Conservation (phyloP, 495 filamentous ascomycete species). For the Podospora pseudopauciseta region DNA sequence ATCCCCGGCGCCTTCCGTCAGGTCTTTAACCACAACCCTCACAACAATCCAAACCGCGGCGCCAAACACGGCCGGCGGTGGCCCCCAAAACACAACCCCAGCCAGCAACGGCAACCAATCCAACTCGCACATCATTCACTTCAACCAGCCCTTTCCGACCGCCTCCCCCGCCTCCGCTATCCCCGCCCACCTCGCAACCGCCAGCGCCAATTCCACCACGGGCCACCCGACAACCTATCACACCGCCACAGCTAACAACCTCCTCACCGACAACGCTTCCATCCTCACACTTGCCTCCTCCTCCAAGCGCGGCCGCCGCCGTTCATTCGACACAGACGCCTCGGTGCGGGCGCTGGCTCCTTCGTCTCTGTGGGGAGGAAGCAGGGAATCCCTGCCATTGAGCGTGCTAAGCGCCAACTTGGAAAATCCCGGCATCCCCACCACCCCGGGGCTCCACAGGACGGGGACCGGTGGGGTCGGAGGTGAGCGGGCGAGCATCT, state of each 20-base stretch:
- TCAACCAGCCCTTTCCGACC: slow-evolving; percentile 86
- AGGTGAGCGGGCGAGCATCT: slow-evolving; percentile 80
- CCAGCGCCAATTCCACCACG: slow-evolving; percentile 28
- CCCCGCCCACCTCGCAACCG: slow-evolving; percentile 68
- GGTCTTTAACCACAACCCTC: slow-evolving; percentile 88
- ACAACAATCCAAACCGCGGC: slow-evolving; percentile 92
- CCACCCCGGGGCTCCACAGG: slow-evolving; percentile 42
- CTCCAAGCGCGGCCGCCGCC: slow-evolving; percentile 81
- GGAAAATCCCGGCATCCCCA: slow-evolving; percentile 35
- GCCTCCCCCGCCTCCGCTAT: slow-evolving; percentile 72
- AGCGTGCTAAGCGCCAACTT: slow-evolving; percentile 81
- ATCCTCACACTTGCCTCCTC: slow-evolving; percentile 96
- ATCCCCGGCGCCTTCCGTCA: slow-evolving; percentile 85
- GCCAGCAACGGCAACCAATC: slow-evolving; percentile 35
- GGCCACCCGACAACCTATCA: slow-evolving; percentile 79
- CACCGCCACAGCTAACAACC: slow-evolving; percentile 85
- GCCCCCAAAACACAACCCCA: slow-evolving; percentile 56
- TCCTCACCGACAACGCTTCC: slow-evolving; percentile 90
- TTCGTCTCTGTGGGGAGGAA: slow-evolving; percentile 87
- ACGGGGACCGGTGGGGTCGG: slow-evolving; percentile 64
- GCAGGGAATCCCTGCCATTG: slow-evolving; percentile 78
- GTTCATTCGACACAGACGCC: slow-evolving; percentile 92
- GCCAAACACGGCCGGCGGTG: slow-evolving; percentile 56
- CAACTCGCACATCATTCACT: slow-evolving; percentile 62
- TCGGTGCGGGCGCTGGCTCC: slow-evolving; percentile 90